Conservation (phyloP, 108 stramenopile species). For the Nitzschia sp. region DNA sequence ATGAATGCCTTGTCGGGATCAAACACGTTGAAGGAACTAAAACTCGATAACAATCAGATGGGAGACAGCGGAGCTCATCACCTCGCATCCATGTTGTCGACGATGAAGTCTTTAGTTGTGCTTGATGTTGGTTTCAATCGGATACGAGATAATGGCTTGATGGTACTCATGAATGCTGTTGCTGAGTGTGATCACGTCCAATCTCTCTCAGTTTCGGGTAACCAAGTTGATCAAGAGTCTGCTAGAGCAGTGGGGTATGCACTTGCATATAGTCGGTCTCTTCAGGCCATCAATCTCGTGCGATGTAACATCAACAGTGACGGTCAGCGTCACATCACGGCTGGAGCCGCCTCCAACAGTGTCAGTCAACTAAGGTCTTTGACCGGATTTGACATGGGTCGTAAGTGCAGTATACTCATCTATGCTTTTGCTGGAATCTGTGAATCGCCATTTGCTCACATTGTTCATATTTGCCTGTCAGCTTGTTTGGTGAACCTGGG, state of each 20-base stretch:
- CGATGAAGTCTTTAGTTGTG: constrained; percentile 54
- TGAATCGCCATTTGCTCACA: constrained; percentile 4
- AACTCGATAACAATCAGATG: constrained; percentile 82
- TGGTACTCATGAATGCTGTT: constrained; percentile 74
- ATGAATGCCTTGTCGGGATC: constrained; percentile 84
- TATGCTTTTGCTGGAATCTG: neutral
- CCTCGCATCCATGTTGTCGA: constrained; percentile 63
- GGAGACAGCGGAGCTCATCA: constrained; percentile 78
- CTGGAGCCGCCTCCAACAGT: constrained; percentile 81
- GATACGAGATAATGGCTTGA: constrained; percentile 65
- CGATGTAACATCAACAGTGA: constrained; percentile 67
- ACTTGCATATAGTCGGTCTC: constrained; percentile 72
- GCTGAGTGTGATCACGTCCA: constrained; percentile 58
- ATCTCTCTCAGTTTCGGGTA: constrained; percentile 74
- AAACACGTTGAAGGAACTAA: constrained; percentile 66
- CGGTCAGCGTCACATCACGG: constrained; percentile 78
- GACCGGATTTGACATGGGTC: constrained; percentile 75
- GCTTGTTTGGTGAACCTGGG: constrained; percentile 69
- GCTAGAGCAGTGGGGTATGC: constrained; percentile 82
- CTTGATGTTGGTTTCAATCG: constrained; percentile 83
- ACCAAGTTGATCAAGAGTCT: constrained; percentile 63
- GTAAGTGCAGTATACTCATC: constrained; percentile 37
- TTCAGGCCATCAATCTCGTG: constrained; percentile 59
- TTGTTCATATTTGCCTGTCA: constrained; percentile 5
- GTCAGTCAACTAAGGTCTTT: constrained; percentile 53